Conservation (phyloP, 2,329 filamentous ascomycete species). For the Cyanodermella asteris region DNA sequence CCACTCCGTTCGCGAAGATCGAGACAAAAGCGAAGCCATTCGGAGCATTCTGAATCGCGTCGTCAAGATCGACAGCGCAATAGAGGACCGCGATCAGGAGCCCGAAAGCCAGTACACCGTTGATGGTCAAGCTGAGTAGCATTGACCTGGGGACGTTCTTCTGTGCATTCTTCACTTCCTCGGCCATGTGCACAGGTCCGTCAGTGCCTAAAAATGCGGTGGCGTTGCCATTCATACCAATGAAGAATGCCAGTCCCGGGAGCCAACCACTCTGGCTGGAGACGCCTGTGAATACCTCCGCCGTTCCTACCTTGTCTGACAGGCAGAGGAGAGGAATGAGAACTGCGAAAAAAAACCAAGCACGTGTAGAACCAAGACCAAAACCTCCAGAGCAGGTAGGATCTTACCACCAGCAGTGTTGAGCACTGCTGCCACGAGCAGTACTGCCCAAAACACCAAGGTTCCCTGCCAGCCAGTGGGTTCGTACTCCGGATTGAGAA, state of each 20-base stretch:
- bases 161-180: constrained; percentile 26
- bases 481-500: constrained; percentile 16
- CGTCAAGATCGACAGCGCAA: constrained; percentile 19
- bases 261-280: constrained; percentile 15
- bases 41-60: constrained; percentile 7
- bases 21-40: constrained; percentile 12
- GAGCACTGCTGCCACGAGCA: constrained; percentile 11
- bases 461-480: constrained; percentile 13
- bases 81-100: constrained; percentile 15
- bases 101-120: constrained; percentile 11
- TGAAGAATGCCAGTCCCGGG: constrained; percentile 16
- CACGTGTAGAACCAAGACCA: constrained; percentile 3
- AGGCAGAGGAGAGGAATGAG: constrained; percentile 11
- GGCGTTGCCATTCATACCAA: constrained; percentile 12
- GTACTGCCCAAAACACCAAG: constrained; percentile 13
- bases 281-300: constrained; percentile 15
- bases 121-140: constrained; percentile 4
- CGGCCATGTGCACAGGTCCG: constrained; percentile 13
- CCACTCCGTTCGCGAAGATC: constrained; percentile 9
- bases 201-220: constrained; percentile 6
- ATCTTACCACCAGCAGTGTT: constrained; percentile 12
- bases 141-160: constrained; percentile 8
- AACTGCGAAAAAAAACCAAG: constrained; percentile 11
- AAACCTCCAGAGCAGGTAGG: constrained; percentile 3
- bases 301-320: constrained; percentile 9